Base-by-base conservation (phyloP, 768 basidiomycete genomes). In the Inosperma sp. region DNA sequence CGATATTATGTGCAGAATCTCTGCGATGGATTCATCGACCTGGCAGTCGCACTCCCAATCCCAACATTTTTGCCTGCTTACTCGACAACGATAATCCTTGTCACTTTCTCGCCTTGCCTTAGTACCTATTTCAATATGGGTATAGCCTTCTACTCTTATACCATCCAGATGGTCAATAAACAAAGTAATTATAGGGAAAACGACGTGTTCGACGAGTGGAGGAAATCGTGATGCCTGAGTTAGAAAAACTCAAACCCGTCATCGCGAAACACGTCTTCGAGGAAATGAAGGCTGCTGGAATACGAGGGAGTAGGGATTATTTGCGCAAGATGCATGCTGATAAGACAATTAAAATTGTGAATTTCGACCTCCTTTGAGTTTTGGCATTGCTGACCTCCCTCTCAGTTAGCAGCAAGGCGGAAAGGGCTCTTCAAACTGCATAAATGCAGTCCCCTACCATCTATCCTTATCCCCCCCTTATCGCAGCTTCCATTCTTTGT, bases 71-170 rank as follows among this genome's bases (percentile, higher is more conserved):
- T 81, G 55, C 88, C 89, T 0, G 67, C 81, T 0, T 91, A 91
- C 66, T 79, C 89, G 5, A 77, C 81, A 2, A 83, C 87, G 2
- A 88, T 92, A 52, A 83, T 91, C 45, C 61, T 89, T 3, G 73
- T 81, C 49, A 83, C 61, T 76, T 12, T 73, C 79, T 33, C 81
- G 89, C 59, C 68, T 83, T 23, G 72, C 72, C 2, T 78, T 87
- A 5, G 73, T 87, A 10, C 89, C 89, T 26, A 71, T 86, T 51
- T 80, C 86, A 59, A 63, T 89, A 73, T 91, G 88, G 89, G 89
- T 89, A 56, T 52, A 79, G 63, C 45, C n/a, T n/a, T 40, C 13
- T 43, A 19, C 37, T 49, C 29, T 27, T 22, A 22, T 37, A 16
- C 23, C 35, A 23, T 27, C 40, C 13, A 31, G 46, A 6, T 43